A percentile compares a stretch with the other conserved stretches of the same genome.
These are phyloP conservation scores for Candida taoyuanica DNA, from an alignment of 805 yeast genomes.

Conservation along the genomic window DNA sequence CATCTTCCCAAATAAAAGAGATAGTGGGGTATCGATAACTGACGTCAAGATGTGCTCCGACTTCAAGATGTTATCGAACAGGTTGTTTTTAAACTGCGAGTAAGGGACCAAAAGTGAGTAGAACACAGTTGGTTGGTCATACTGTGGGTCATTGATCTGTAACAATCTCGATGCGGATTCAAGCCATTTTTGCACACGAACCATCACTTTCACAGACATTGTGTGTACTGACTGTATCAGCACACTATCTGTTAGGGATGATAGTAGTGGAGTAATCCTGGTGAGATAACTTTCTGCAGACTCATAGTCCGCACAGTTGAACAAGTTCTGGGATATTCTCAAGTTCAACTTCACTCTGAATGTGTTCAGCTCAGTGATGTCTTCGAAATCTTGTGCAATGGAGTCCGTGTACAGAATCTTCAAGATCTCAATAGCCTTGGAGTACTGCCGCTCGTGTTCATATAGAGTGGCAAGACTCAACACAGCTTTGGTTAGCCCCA, in stretches of 20 bases:
- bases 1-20: conserved; percentile 15
- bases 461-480: conserved; percentile 12
- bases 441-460: conserved; percentile 7
- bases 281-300: conserved; percentile 21
- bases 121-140: conserved; percentile 11
- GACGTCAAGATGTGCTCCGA: conserved; percentile 6
- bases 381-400: conserved; percentile 16
- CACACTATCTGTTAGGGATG: conserved; percentile 1
- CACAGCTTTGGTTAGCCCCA: conserved; percentile 12
- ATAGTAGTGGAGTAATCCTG: conserved; percentile 16
- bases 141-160: conserved; percentile 9
- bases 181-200: conserved; percentile 19
- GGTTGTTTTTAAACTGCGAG: conserved; percentile 11
- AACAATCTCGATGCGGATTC: conserved; percentile 20
- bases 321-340: conserved; percentile 16
- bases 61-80: conserved; percentile 11
- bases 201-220: conserved; percentile 16
- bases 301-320: conserved; percentile 14
- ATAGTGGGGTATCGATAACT: conserved; percentile 9
- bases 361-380: conserved; percentile 7
- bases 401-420: conserved; percentile 16
- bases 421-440: conserved; percentile 8
- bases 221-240: conserved; percentile 2
- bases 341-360: conserved; percentile 18
- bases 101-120: conserved; percentile 14